Evolutionary conservation across 2,329 filamentous ascomycete species (phyloP).

Genomic region (Chrysoporthe puriensis): DNA sequence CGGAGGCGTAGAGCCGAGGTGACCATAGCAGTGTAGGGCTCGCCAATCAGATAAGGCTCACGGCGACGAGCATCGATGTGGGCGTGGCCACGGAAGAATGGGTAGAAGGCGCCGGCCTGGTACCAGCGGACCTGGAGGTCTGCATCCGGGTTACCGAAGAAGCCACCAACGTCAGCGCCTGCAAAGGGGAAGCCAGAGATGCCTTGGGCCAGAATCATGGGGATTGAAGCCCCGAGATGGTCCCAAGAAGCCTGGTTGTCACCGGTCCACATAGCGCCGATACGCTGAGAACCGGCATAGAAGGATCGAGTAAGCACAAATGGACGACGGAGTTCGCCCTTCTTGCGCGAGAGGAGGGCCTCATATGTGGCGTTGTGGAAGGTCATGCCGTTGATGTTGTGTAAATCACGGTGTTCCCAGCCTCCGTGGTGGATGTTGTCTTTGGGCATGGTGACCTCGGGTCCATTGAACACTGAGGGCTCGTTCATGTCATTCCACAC

Average conservation of each 20-base stretch:
- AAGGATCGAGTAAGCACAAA: slow-evolving; percentile 94
- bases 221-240: slow-evolving; percentile 84
- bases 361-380: slow-evolving; percentile 94
- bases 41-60: slow-evolving; percentile 86
- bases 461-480: slow-evolving; percentile 97
- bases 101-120: slow-evolving; percentile 94
- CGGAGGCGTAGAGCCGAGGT: slow-evolving; percentile 85
- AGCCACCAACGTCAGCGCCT: slow-evolving; percentile 94
- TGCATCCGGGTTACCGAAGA: slow-evolving; percentile 95
- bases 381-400: slow-evolving; percentile 94
- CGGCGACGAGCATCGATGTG: slow-evolving; percentile 95
- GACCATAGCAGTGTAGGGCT: slow-evolving; percentile 85
- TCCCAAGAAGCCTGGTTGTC: slow-evolving; percentile 95
- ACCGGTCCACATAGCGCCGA: slow-evolving; percentile 97
- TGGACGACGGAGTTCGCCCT: slow-evolving; percentile 81
- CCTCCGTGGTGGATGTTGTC: slow-evolving; percentile 90
- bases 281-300: slow-evolving; percentile 85
- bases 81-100: slow-evolving; percentile 96
- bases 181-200: slow-evolving; percentile 93
- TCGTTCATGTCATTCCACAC: slow-evolving; percentile 99
- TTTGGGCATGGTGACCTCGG: slow-evolving; percentile 98
- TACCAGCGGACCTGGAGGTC: slow-evolving; percentile 95
- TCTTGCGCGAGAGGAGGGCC: slow-evolving; percentile 81
- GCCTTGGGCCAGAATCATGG: slow-evolving; percentile 92
- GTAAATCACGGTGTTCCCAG: slow-evolving; percentile 96